A percentile compares a stretch with the other conserved stretches of the same genome.
Conservation (phyloP, 1,139 yeast genomes). For the Debaryomyces sp. region DNA sequence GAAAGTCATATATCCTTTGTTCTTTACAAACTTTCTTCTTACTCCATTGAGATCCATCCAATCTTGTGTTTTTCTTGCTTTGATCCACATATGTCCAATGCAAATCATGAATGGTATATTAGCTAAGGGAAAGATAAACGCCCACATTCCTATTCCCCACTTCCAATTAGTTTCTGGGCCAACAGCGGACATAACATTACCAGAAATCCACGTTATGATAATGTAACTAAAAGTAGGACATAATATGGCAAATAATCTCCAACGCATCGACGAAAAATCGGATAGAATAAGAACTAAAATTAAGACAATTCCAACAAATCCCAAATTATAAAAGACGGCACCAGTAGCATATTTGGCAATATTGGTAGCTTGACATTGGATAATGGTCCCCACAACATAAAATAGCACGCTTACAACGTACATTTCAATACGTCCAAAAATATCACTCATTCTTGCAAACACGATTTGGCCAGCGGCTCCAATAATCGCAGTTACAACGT, state of each 20-base stretch:
- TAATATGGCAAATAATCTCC: slow-evolving; percentile 62
- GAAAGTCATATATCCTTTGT: slow-evolving; percentile 26
- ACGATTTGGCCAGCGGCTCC: slow-evolving; percentile 54
- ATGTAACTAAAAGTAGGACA: slow-evolving; percentile 65
- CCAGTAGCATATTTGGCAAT: slow-evolving; percentile 68
- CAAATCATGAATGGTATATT: slow-evolving; percentile 35
- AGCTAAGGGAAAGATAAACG: slow-evolving; percentile 41
- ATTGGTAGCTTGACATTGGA: slow-evolving; percentile 63
- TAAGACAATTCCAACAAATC: slow-evolving; percentile 60
- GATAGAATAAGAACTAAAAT: slow-evolving; percentile 54
- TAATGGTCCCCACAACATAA: slow-evolving; percentile 64
- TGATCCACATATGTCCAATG: slow-evolving; percentile 35
- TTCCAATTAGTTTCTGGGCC: slow-evolving; percentile 8
- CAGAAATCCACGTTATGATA: slow-evolving; percentile 70
- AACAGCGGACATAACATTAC: slow-evolving; percentile 40
- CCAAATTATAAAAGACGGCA: slow-evolving; percentile 63
- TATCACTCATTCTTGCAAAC: slow-evolving; percentile 63
- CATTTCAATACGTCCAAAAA: slow-evolving; percentile 61
- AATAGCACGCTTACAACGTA: slow-evolving; percentile 52
- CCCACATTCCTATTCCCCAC: slow-evolving; percentile 45
- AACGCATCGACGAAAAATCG: slow-evolving; percentile 57
- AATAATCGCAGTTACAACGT: slow-evolving; percentile 48
- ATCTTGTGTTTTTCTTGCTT: slow-evolving; percentile 37
- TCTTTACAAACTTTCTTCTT: slow-evolving; percentile 23
- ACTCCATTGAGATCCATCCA: slow-evolving; percentile 31